Base-by-base conservation (phyloP, 1,284 basidiomycete genomes). In the Sanghuangporus sanghuang region DNA sequence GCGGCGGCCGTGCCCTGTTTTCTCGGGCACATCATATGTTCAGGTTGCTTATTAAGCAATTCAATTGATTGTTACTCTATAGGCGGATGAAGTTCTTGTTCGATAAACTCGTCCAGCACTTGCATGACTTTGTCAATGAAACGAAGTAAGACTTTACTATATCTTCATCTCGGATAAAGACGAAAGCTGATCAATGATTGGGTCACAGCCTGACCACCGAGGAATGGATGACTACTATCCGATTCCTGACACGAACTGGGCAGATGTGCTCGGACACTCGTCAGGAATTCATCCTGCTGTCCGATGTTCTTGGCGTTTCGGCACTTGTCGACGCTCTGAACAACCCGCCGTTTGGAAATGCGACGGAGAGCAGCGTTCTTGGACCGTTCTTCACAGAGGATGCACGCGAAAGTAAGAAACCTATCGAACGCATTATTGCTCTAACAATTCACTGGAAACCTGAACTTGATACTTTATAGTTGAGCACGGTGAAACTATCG, bases 371-470 rank as follows among this genome's bases (percentile, higher is more conserved):
- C 39, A 92, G 88, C 36, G 85, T 95, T 3, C 80, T 95, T 35
- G 93, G 93, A 8, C 93, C 93, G 1, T 95, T 95, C 78, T 90
- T 84, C 71, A 92, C 90, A 2, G 87, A 89, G 40, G 92, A 95
- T 70, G 86, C 92, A 18, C 82, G 83, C 38, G 84, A 92, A 57
- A 72, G 90, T 92, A 69, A 70, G 84, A 52, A 11, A 16, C 55
- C 39, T 57, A 69, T 69, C 49, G 67, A 16, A 12, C 6, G 11
- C 21, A 48, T 35, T 23, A 23, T 16, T 16, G 18, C 38, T 46
- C 38, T 46, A 18, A 18, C 9, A 39, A 16, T n/a, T 54, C 23
- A 21, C 44, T 38, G 53, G 36, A 36, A n/a, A 49, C 16, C 21
- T 18, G 48, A 32, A 32, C 27, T 32, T 36, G 23, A 23, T 46